phyloP scores from a whole-genome alignment of 306 rosid genomes.

The Quercus wislizeni region DNA sequence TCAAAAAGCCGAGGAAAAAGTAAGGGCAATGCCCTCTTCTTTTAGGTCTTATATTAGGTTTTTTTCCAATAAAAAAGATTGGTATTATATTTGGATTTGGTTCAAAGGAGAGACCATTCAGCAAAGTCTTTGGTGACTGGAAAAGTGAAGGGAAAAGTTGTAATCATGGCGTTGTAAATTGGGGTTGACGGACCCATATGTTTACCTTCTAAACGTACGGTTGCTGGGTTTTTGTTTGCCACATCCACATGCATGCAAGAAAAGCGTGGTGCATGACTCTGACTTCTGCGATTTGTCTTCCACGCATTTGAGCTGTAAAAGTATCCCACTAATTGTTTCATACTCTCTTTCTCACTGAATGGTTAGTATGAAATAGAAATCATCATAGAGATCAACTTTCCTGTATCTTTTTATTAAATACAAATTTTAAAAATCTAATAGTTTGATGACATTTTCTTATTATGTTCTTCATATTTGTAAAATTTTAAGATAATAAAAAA shows the following conservation, averaged over 20 bases:
- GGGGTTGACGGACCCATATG: constrained; percentile 22
- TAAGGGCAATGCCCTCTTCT: neutral
- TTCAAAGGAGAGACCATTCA: constrained; percentile 24
- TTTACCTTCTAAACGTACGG: neutral
- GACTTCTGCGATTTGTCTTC: neutral
- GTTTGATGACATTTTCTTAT: fast-evolving
- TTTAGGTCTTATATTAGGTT: constrained; percentile 23
- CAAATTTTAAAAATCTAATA: too few species aligned
- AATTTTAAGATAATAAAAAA: too few species aligned
- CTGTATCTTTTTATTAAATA: too few species aligned
- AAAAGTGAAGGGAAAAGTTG: constrained; percentile 46
- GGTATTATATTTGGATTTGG: constrained; percentile 37
- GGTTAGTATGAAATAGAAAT: neutral
- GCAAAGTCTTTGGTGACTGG: constrained; percentile 43
- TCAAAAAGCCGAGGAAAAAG: constrained; percentile 29
- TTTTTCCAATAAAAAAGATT: constrained; percentile 14
- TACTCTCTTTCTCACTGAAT: neutral
- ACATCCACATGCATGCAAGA: neutral
- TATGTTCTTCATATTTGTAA: fast-evolving
- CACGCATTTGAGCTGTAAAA: neutral
- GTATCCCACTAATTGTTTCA: neutral
- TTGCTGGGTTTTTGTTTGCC: constrained; percentile 5
- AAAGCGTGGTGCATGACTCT: neutral
- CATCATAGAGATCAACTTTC: too few species aligned
- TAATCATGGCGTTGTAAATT: constrained; percentile 38